Base-by-base conservation (phyloP, 1,284 basidiomycete genomes). In the Exobasidium rhododendri region DNA sequence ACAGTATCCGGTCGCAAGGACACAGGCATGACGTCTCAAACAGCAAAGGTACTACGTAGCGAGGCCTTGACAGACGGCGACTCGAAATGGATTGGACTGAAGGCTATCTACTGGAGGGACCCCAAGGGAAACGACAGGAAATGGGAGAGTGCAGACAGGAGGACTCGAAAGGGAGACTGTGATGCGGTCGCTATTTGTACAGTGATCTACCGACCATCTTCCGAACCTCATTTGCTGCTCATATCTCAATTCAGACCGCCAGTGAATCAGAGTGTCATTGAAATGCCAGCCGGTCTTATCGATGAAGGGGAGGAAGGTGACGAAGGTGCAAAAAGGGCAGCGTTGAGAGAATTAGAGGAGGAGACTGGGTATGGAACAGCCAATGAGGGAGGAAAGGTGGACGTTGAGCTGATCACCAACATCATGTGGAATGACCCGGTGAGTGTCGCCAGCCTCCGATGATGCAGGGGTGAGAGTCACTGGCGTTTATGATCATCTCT, bases 211-310 rank as follows among this genome's bases (percentile, higher is more conserved):
- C 67, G 71, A 0, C 75, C 78, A 0, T 66, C 64, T 0, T 59
- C 52, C 11, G 68, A 70, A 22, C 68, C 72, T 3, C 69, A 73
- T 26, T 64, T 77, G 1, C 63, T 79, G 4, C 64, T 80, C 26
- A 69, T 80, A 44, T 70, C 70, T 4, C 76, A 78, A 46, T 77
- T 71, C 46, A 57, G 76, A 11, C 69, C 73, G 3, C 74, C 72
- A 10, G 69, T 73, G 0, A 73, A 68, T 6, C 51, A 63, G 28
- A 66, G 64, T 35, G 74, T 77, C 13, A 69, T 80, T 50, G 78
- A 80, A 66, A 65, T 80, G 59, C 78, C 78, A 0, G 78, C 78
- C 1, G 78, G 78, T 2, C 65, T 80, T 11, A 65, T 80, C 28
- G 78, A 80, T 46, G 70, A 65, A 0, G 71, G 74, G 4, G 78